These are phyloP conservation scores for Nigrospora sphaerica DNA, from an alignment of 2,329 filamentous ascomycete species.

Conservation along the genomic window DNA sequence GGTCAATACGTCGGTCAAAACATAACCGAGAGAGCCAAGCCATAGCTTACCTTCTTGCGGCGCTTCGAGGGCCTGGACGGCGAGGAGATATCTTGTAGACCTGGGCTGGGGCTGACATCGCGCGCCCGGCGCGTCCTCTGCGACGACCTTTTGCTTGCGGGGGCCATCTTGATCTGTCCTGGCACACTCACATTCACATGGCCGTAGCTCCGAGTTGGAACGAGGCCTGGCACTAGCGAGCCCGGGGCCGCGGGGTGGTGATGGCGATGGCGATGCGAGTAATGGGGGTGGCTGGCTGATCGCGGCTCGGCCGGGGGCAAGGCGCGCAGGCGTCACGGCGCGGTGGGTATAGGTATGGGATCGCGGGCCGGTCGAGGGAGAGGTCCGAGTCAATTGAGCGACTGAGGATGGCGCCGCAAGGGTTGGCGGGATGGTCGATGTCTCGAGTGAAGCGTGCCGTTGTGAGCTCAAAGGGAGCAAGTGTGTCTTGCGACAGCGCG, in stretches of 20 bases:
- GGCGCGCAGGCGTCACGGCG: not conserved
- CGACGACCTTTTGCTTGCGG: conserved; percentile 28
- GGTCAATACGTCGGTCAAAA: not conserved
- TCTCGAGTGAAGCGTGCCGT: too few relatives aligned
- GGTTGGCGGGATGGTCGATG: too few relatives aligned
- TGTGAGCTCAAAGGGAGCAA: too few relatives aligned
- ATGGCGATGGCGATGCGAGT: not conserved
- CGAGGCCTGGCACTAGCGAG: not conserved
- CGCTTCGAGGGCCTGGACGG: conserved; percentile 57
- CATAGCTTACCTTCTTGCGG: conserved; percentile 48
- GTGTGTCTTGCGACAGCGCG: too few relatives aligned
- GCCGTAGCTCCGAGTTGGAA: too few relatives aligned
- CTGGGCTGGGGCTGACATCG: conserved; percentile 21
- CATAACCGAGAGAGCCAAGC: conserved; percentile 8
- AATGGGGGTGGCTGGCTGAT: not conserved
- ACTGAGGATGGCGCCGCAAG: too few relatives aligned
- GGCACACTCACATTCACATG: not conserved
- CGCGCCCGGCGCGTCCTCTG: conserved; percentile 26
- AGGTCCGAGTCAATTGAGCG: too few relatives aligned
- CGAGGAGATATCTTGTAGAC: conserved; percentile 42
- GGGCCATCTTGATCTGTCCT: conserved; percentile 23
- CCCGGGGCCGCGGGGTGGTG: not conserved
- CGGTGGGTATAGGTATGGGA: too few relatives aligned
- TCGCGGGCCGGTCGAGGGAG: too few relatives aligned
- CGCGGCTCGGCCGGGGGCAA: not conserved